phyloP scores from a whole-genome alignment of 306 rosid genomes.

The Vigna radiata region DNA sequence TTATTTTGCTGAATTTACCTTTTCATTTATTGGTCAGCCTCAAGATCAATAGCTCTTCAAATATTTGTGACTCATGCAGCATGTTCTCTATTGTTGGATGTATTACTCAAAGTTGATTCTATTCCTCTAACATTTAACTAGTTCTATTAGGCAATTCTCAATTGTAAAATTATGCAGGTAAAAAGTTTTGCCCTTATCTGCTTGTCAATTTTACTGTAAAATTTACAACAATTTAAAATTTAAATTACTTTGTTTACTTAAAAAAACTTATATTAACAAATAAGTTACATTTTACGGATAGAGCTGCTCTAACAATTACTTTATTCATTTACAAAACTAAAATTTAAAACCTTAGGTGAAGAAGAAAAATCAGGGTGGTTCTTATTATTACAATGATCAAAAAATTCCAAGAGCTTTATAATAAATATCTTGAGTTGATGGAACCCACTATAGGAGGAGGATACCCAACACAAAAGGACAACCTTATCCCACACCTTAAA shows the following conservation, averaged over 20 bases:
- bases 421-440: conserved; percentile 47
- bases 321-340: background rate
- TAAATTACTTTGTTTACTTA: no score
- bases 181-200: background rate
- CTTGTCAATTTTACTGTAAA: conserved; percentile 1
- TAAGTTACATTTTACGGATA: no score
- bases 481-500: conserved; percentile 57
- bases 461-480: conserved; percentile 24
- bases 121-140: no score
- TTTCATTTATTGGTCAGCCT: background rate
- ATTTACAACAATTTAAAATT: no score
- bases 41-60: background rate
- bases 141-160: no score
- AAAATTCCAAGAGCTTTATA: conserved; percentile 47
- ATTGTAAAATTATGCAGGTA: background rate
- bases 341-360: background rate
- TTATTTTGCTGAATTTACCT: background rate
- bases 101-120: background rate
- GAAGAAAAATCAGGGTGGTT: conserved; percentile 2
- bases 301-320: background rate
- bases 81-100: background rate
- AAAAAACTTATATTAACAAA: no score
- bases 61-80: background rate
- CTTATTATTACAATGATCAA: background rate
- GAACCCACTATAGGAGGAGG: conserved; percentile 21